A percentile compares a stretch with the other conserved stretches of the same genome.
These are phyloP conservation scores for Phtheirospermum japonicum DNA, from an alignment of 257 asterid species.

Conservation along the genomic window DNA sequence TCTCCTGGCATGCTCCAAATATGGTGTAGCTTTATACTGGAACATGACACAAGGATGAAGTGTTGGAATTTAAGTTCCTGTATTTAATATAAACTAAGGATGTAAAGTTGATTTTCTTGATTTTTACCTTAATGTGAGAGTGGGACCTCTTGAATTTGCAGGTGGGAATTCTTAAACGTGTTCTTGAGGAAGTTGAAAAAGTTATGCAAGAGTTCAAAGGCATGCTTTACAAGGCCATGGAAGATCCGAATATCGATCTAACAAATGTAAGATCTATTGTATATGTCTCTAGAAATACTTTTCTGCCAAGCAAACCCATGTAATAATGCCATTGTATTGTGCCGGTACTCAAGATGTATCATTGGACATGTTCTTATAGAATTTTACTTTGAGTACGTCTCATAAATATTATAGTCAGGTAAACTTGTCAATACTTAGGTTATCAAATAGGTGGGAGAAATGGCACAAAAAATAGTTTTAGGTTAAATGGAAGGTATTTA, in stretches of 20 bases:
- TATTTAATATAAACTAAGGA: constrained; percentile 11
- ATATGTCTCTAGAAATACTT: constrained; percentile 17
- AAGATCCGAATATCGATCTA: constrained; percentile 86
- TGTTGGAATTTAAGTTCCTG: constrained; percentile 6
- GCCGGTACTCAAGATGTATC: constrained; percentile 21
- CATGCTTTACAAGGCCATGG: constrained; percentile 94
- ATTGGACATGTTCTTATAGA: constrained; percentile 18
- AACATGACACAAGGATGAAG: constrained; percentile 17
- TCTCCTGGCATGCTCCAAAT: constrained; percentile 9
- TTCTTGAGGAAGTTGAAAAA: constrained; percentile 92
- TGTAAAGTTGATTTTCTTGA: constrained; percentile 5
- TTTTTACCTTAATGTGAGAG: constrained; percentile 16
- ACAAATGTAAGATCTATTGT: constrained; percentile 58
- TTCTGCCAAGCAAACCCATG: background rate
- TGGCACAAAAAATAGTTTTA: background rate
- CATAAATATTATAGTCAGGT: constrained; percentile 12
- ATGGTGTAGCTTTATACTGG: constrained; percentile 10
- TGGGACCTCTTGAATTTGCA: constrained; percentile 36
- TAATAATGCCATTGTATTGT: constrained; percentile 11
- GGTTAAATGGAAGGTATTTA: constrained; percentile 1
- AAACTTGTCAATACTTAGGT: constrained; percentile 5
- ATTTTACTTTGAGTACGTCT: constrained; percentile 12
- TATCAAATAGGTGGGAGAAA: constrained; percentile 6
- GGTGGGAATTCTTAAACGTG: constrained; percentile 94
- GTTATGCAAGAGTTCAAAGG: constrained; percentile 94